Evolutionary conservation across 345 rosid genomes (phyloP), one percentile per base, ranked within the genome.

Genomic region (Salix caprea): DNA sequence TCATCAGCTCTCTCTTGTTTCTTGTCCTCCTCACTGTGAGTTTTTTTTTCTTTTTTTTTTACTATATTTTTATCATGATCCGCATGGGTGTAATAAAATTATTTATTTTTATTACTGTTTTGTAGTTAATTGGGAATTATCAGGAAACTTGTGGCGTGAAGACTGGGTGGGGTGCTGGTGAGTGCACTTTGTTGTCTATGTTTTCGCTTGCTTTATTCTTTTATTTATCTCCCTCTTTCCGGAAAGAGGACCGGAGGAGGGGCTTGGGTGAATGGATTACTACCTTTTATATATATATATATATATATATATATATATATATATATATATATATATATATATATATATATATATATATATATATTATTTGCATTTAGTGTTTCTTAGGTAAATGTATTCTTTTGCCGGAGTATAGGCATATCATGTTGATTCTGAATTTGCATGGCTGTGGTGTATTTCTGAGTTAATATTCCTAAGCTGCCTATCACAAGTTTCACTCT

Each of bases 131-230:
- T 74, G 94, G 96, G 34, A 94, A 90, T 85, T 90, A 89, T 81
- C 97, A 93, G 82, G 99, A 91, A 81, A 77, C 93, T 26, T 78
- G 86, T 82, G 92, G 96, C 76, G 71, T 88, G 81, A 95, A 80
- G 88, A 95, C 91, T 70, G 90, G 97, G 1, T 95, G 96, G 99
- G 97, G 97, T 69, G 88, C 98, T 21, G 97, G 99, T 93, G 74
- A 82, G 86, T 71, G 24, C 64, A 56, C 69, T 64, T 42, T 52
- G 23, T 12, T 52, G 23, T 12, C 8, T 34, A 32, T 21, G 9
- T 72, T 39, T 44, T 54, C 14, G 40, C 40, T 73, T 70, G 32
- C 70, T 69, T 42, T 46, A 52, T 26, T 60, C 65, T 26, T 39
- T 70, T 70, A 6, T 26, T 34, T n/a, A 42, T 8, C 12, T 74